phyloP scores from a whole-genome alignment of 139 green algal genomes.

The Astrephomene gubernaculifera region DNA sequence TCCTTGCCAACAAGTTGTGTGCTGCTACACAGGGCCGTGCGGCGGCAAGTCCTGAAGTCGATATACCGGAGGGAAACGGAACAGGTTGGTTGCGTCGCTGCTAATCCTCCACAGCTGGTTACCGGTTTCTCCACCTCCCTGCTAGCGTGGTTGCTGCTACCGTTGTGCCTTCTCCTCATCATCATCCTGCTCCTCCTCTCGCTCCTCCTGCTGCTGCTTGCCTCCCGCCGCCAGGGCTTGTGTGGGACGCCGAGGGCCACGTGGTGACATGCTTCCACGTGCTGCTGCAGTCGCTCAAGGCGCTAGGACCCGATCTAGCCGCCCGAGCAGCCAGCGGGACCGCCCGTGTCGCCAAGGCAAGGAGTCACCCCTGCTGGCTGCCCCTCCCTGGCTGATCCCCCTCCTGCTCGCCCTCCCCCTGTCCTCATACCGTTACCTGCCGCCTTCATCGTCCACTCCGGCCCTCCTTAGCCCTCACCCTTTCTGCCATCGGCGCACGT shows the following conservation, averaged over 20 bases:
- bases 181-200: no score
- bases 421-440: no score
- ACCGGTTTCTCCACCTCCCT: neutral
- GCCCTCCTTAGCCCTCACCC: no score
- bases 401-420: no score
- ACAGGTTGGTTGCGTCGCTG: constrained; percentile 33
- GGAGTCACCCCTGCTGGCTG: no score
- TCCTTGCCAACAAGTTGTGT: neutral
- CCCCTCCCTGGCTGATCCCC: no score
- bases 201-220: no score
- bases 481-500: no score
- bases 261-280: constrained; percentile 83
- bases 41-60: constrained; percentile 45
- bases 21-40: constrained; percentile 20
- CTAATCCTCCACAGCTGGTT: neutral
- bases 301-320: constrained; percentile 8
- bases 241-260: constrained; percentile 83
- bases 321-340: neutral
- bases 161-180: no score
- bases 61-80: constrained; percentile 84
- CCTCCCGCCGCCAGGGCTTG: constrained; percentile 54
- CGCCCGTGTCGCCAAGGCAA: constrained; percentile 22
- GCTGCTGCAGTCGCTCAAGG: constrained; percentile 59
- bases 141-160: no score
- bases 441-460: no score